Conservation (phyloP, 2,329 filamentous ascomycete species). For the Chalaropsis thielavioides region DNA sequence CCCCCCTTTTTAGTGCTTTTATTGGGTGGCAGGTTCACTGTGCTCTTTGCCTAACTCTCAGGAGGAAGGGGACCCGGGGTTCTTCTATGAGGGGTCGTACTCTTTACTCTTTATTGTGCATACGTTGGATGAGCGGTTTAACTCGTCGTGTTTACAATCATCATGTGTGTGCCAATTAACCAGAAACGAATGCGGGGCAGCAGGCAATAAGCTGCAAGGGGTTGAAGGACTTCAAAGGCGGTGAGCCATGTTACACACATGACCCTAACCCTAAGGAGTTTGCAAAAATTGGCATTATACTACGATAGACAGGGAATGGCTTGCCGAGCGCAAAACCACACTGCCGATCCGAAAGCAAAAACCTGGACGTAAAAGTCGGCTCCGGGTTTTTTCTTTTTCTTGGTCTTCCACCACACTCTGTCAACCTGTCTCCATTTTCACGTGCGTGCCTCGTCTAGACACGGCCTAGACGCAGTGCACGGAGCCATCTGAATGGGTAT, state of each 20-base stretch:
- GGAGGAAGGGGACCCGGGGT: background rate
- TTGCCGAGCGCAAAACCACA: no score
- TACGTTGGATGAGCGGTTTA: background rate
- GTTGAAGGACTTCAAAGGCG: background rate
- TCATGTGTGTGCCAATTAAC: no score
- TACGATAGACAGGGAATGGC: no score
- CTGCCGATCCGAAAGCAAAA: no score
- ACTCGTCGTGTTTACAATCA: no score
- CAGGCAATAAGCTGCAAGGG: background rate
- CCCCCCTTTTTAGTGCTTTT: background rate
- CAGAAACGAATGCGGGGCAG: background rate
- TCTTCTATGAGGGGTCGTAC: background rate
- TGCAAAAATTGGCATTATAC: no score
- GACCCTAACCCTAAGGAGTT: background rate
- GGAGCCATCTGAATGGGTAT: conserved; percentile 31
- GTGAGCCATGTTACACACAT: background rate
- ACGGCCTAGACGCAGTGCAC: conserved; percentile 22
- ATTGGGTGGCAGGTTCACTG: background rate
- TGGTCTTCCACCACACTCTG: no score
- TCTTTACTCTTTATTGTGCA: no score
- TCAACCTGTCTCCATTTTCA: background rate
- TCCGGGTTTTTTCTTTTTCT: no score
- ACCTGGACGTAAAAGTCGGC: no score
- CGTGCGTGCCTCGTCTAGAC: background rate
- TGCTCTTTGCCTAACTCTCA: background rate